Base-by-base conservation (phyloP, 345 rosid species). In the Brassica juncea region DNA sequence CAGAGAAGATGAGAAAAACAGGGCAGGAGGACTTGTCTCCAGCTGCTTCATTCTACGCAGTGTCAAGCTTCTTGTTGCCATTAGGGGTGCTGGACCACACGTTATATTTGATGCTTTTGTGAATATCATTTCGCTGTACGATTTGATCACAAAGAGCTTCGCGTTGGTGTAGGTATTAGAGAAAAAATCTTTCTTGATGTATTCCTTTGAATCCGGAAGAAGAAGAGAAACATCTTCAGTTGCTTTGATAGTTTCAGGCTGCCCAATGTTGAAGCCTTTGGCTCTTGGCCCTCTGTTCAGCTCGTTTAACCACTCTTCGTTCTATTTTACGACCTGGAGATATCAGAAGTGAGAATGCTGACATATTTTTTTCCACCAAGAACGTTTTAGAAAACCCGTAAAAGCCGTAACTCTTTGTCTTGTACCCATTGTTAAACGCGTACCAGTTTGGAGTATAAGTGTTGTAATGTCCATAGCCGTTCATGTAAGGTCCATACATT, bases 41-140 rank as follows among this genome's bases (percentile, higher is more conserved):
- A 12, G 25, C 25, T 23, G 25, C 25, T 23, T 23, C 25, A 1
- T 23, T 23, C 25, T 23, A 23, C 25, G 25, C 87, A 4, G 84
- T 85, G 86, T 92, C 91, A 44, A 92, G 88, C 82, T 88, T 89
- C 82, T 87, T 92, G 61, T 92, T 92, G 28, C 95, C 95, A 10
- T 84, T 92, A 0, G 88, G 85, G 5, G 92, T 92, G 82, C 95
- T 92, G 68, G 95, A 81, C 97, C 97, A 92, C 5, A 92, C 92
- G 68, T 73, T 74, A 83, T 92, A 92, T 44, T 90, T 92, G 75
- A 92, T 84, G 74, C 95, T 92, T 77, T 90, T 92, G 62, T 92
- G 97, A 60, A 90, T 87, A 80, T 90, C 93, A 75, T 92, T 80
- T 92, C 95, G 2, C 94, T 92, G 52, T 90, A 90, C 0, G 95